These are phyloP conservation scores for Ascoidea rubescens DNA, from an alignment of 805 yeast genomes.

Conservation along the genomic window DNA sequence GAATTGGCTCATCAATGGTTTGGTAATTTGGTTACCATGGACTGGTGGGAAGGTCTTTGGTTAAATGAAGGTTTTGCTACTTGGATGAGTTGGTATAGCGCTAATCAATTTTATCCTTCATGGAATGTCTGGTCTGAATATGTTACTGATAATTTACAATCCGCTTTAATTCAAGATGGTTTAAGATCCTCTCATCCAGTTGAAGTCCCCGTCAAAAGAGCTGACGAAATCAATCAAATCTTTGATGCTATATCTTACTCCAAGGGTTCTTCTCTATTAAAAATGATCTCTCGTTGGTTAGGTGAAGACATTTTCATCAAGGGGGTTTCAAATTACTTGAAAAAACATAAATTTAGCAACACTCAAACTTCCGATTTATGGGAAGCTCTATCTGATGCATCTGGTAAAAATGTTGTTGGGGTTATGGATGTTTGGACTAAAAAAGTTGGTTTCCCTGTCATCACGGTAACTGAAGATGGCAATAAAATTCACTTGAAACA, in stretches of 20 bases:
- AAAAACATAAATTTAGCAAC: conserved; percentile 65
- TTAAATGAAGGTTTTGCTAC: conserved; percentile 84
- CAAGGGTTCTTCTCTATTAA: conserved; percentile 66
- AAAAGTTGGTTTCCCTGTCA: conserved; percentile 65
- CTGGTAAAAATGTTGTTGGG: conserved; percentile 57
- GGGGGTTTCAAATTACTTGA: conserved; percentile 69
- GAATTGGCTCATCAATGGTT: conserved; percentile 91
- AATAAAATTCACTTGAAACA: conserved; percentile 45
- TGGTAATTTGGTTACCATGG: conserved; percentile 83
- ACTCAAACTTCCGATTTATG: conserved; percentile 68
- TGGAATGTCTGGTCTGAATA: conserved; percentile 84
- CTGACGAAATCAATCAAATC: conserved; percentile 72
- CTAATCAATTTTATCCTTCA: conserved; percentile 63
- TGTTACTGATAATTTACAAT: conserved; percentile 63
- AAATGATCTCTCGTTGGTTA: conserved; percentile 70
- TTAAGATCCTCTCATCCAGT: conserved; percentile 78
- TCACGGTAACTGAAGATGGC: conserved; percentile 46
- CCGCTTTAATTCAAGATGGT: conserved; percentile 62
- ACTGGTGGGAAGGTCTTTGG: conserved; percentile 88
- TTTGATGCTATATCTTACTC: conserved; percentile 76
- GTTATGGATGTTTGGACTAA: conserved; percentile 77
- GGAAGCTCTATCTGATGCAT: conserved; percentile 54
- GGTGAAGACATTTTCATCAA: conserved; percentile 66
- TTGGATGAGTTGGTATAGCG: conserved; percentile 68
- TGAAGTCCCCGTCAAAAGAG: conserved; percentile 68